phyloP scores from a whole-genome alignment of 2,329 filamentous ascomycete genomes.

The Fusarium paranaense region DNA sequence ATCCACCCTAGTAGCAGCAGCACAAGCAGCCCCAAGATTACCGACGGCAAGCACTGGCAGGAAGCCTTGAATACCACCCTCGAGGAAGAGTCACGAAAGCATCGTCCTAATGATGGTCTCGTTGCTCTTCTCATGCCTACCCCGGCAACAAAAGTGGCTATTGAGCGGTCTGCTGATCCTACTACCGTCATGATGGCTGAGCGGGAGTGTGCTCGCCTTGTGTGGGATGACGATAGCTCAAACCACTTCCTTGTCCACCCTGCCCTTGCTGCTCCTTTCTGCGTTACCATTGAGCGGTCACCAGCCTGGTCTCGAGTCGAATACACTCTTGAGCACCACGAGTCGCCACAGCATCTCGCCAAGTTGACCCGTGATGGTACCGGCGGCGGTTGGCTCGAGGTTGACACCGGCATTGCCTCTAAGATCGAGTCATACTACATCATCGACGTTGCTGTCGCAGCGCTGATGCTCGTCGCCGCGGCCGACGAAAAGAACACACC shows the following conservation, averaged over 20 bases:
- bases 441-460: slow-evolving; percentile 71
- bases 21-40: slow-evolving; percentile 42
- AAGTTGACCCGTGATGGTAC: slow-evolving; percentile 70
- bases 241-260: slow-evolving; percentile 74
- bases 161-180: slow-evolving; percentile 70
- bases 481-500: slow-evolving; percentile 63
- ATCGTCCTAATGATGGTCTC: slow-evolving; percentile 70
- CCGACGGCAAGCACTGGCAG: slow-evolving; percentile 64
- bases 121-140: slow-evolving; percentile 77
- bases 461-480: slow-evolving; percentile 69
- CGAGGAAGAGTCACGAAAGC: slow-evolving; percentile 64
- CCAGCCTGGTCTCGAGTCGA: slow-evolving; percentile 71
- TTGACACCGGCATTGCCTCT: slow-evolving; percentile 70
- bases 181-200: slow-evolving; percentile 72
- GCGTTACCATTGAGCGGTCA: slow-evolving; percentile 68
- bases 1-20: slow-evolving; percentile 45
- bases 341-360: slow-evolving; percentile 70
- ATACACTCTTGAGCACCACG: slow-evolving; percentile 74
- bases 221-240: slow-evolving; percentile 74
- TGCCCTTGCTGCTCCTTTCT: slow-evolving; percentile 72
- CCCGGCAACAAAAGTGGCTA: slow-evolving; percentile 71
- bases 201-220: slow-evolving; percentile 75
- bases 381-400: slow-evolving; percentile 69
- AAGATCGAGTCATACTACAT: slow-evolving; percentile 72
- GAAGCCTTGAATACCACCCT: slow-evolving; percentile 69